A percentile compares a stretch with the other conserved stretches of the same genome.
These are phyloP conservation scores for Haplosporangium sp. DNA, from an alignment of 371 early-diverging fungal genomes.

Conservation along the genomic window DNA sequence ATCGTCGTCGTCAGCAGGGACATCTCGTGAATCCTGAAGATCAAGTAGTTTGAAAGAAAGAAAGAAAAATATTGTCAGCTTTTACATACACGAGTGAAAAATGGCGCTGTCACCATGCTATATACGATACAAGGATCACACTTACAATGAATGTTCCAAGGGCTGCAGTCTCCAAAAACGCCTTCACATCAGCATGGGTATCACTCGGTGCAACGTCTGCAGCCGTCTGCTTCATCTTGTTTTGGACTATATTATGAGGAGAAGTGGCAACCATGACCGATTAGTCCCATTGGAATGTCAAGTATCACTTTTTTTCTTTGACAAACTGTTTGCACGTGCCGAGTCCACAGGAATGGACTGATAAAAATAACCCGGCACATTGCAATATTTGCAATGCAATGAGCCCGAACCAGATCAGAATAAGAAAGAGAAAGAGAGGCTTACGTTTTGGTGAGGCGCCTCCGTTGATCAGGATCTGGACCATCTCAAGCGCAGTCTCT, in stretches of 20 bases:
- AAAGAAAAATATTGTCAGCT: not conserved
- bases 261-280: too few species aligned
- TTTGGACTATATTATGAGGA: conserved; percentile 17
- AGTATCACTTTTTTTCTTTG: not conserved
- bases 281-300: not conserved
- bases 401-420: conserved; percentile 4
- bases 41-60: not conserved
- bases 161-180: conserved; percentile 23
- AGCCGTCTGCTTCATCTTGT: conserved; percentile 35
- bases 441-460: conserved; percentile 67
- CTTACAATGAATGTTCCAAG: conserved; percentile 20
- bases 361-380: not conserved
- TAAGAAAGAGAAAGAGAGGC: not conserved
- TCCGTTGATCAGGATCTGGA: conserved; percentile 61
- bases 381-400: not conserved
- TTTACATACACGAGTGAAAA: not conserved
- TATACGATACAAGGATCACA: not conserved
- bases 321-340: not conserved
- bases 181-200: conserved; percentile 34
- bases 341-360: not conserved
- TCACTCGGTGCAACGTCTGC: conserved; percentile 25
- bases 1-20: conserved; percentile 22
- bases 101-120: not conserved
- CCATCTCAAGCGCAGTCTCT: conserved; percentile 65
- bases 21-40: conserved; percentile 12